Conservation (phyloP, 176 grass and related monocot species). For the Hsuehochloa calcarea region DNA sequence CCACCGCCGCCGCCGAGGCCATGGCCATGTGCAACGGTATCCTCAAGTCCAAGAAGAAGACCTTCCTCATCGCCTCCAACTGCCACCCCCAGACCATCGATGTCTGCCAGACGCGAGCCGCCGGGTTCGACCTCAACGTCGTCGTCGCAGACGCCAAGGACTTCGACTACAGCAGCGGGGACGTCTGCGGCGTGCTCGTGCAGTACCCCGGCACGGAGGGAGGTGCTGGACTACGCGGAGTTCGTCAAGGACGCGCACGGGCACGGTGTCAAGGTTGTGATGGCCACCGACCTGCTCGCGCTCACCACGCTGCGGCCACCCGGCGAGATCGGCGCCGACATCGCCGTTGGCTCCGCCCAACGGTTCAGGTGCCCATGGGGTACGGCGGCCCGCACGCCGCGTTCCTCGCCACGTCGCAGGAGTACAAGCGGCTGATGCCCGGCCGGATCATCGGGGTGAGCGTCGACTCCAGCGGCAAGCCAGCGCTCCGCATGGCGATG, state of each 20-base stretch:
- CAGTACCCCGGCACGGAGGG: slow-evolving; percentile 95
- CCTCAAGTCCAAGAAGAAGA: slow-evolving; percentile 79
- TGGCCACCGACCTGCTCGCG: slow-evolving; percentile 92
- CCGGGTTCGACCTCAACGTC: slow-evolving; percentile 77
- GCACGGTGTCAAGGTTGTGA: slow-evolving; percentile 89
- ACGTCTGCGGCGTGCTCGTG: slow-evolving; percentile 90
- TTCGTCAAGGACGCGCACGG: slow-evolving; percentile 84
- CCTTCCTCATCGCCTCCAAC: slow-evolving; percentile 84
- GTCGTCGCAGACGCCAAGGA: slow-evolving; percentile 68
- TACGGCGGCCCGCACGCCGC: slow-evolving; percentile 96
- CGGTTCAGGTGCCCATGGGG: slow-evolving; percentile 98
- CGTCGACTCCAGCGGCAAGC: slow-evolving; percentile 85
- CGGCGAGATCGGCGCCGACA: slow-evolving; percentile 90
- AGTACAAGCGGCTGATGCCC: slow-evolving; percentile 96
- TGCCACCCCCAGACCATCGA: slow-evolving; percentile 97
- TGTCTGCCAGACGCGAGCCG: slow-evolving; percentile 81
- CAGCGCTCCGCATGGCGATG: slow-evolving; percentile 94
- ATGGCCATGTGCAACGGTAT: slow-evolving; percentile 99
- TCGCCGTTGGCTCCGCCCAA: slow-evolving; percentile 91
- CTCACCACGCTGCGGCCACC: slow-evolving; percentile 77
- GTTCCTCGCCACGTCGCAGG: slow-evolving; percentile 94
- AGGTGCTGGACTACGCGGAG: slow-evolving; percentile 81
- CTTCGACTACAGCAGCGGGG: slow-evolving; percentile 73
- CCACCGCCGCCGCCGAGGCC: slow-evolving; percentile 97
- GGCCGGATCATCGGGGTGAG: slow-evolving; percentile 92